These are phyloP conservation scores for Phialophora chinensis DNA, from an alignment of 2,329 filamentous ascomycete species.

Conservation along the genomic window DNA sequence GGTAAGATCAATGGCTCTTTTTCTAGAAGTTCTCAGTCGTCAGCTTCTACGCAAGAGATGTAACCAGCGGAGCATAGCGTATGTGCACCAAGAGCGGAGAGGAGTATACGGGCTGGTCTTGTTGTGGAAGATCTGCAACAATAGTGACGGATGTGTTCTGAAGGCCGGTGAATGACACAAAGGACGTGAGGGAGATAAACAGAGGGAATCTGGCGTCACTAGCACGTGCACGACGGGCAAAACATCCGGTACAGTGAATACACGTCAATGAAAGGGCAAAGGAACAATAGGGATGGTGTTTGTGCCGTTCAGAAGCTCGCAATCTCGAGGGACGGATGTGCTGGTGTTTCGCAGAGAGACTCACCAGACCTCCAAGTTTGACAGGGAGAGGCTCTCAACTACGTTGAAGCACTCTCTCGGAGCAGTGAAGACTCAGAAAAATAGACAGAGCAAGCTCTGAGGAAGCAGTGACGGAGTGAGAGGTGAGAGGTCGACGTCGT, in stretches of 20 bases:
- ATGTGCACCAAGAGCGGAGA: neutral
- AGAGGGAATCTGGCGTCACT: neutral
- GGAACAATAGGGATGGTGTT: slow-evolving; percentile 3
- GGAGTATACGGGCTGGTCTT: neutral
- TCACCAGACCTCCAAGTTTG: slow-evolving; percentile 1
- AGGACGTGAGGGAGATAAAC: slow-evolving; percentile 1
- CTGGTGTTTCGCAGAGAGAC: slow-evolving; percentile 1
- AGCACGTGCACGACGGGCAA: neutral
- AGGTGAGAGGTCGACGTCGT: slow-evolving; percentile 6
- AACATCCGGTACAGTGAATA: neutral
- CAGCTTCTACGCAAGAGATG: neutral
- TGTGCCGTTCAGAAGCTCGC: neutral
- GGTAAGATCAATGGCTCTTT: neutral
- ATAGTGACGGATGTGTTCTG: neutral
- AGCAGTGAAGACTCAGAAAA: neutral
- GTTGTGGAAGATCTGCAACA: neutral
- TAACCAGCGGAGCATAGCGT: neutral
- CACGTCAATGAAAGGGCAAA: neutral
- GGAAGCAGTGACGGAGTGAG: slow-evolving; percentile 4
- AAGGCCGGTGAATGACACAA: neutral
- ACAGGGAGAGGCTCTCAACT: neutral
- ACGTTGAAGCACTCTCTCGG: neutral
- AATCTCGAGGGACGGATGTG: neutral
- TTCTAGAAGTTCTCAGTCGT: slow-evolving; percentile 1
- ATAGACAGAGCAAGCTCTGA: neutral